Evolutionary conservation across 2,329 filamentous ascomycete species (phyloP).

Genomic region (Penicillium oxalicum): DNA sequence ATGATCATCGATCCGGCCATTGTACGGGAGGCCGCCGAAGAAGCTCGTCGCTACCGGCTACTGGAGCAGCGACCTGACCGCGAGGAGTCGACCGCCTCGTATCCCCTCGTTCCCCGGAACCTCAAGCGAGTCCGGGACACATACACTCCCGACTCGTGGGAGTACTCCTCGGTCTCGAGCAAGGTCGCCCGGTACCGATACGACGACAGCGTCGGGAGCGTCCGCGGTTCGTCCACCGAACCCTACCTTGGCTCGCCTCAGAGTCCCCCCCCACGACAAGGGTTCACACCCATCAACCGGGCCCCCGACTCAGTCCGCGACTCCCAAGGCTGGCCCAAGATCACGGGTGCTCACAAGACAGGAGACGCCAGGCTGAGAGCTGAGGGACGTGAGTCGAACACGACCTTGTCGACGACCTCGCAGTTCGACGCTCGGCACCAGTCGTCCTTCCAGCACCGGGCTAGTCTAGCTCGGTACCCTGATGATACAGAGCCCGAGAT

Average conservation of each 20-base stretch:
- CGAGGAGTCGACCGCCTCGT: constrained; percentile 5
- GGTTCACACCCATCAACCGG: constrained; percentile 41
- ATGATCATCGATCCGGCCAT: constrained; percentile 61
- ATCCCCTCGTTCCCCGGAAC: constrained; percentile 1
- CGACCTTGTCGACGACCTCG: constrained; percentile 5
- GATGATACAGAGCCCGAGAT: constrained; percentile 1
- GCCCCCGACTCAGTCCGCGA: constrained; percentile 23
- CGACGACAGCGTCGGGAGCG: constrained; percentile 29
- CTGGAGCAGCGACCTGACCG: constrained; percentile 21
- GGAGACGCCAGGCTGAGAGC: not conserved
- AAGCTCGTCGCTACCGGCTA: constrained; percentile 28
- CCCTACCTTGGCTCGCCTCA: constrained; percentile 36
- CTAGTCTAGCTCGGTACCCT: constrained; percentile 4
- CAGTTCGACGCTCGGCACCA: constrained; percentile 9
- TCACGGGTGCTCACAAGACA: constrained; percentile 7
- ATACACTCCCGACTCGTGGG: no score
- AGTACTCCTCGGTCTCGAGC: constrained; percentile 6
- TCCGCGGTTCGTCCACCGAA: constrained; percentile 38
- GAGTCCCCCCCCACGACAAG: constrained; percentile 33
- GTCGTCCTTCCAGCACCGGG: constrained; percentile 8
- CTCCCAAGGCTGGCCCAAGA: constrained; percentile 20
- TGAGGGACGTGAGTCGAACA: constrained; percentile 12
- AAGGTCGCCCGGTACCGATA: constrained; percentile 23
- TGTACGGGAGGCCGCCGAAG: constrained; percentile 46
- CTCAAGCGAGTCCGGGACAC: no score